A percentile compares a stretch with the other conserved stretches of the same genome.
Conservation (phyloP, 1,284 basidiomycete genomes). For the Butyriboletus pseudospeciosus region DNA sequence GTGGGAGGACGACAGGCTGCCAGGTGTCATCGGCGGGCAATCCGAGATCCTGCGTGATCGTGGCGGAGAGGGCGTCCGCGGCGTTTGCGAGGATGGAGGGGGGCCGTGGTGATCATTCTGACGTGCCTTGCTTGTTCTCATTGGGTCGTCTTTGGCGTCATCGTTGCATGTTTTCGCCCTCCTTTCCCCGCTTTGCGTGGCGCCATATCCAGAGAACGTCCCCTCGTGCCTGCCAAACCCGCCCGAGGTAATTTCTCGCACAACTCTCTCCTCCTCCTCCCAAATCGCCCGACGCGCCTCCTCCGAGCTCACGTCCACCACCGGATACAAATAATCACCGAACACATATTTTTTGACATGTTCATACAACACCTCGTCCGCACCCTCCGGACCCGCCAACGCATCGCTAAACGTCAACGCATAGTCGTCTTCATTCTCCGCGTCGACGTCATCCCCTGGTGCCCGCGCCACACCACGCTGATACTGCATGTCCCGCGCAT, state of each 20-base stretch:
- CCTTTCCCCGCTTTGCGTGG: constrained; percentile 19
- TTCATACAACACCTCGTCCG: constrained; percentile 67
- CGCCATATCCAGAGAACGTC: constrained; percentile 20
- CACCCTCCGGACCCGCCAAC: constrained; percentile 54
- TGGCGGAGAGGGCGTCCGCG: constrained; percentile 7
- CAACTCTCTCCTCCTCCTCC: constrained; percentile 38
- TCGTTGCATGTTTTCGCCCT: constrained; percentile 7
- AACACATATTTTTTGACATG: constrained; percentile 74
- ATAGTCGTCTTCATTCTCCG: constrained; percentile 44
- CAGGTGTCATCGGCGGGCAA: constrained; percentile 5
- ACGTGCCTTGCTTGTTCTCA: background rate
- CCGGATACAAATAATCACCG: constrained; percentile 91
- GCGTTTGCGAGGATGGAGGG: background rate
- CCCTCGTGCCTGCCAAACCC: constrained; percentile 6
- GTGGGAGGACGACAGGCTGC: constrained; percentile 8
- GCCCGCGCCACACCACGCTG: constrained; percentile 11
- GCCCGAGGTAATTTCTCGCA: constrained; percentile 23
- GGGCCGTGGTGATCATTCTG: background rate
- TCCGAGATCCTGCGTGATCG: constrained; percentile 2
- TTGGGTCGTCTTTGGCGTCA: background rate
- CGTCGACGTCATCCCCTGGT: constrained; percentile 23
- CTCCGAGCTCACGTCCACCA: constrained; percentile 81
- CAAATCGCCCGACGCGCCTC: constrained; percentile 60
- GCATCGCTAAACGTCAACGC: constrained; percentile 39
- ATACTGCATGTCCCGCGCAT: constrained; percentile 52